Conservation (phyloP, 2,329 filamentous ascomycete species). For the Exophiala oligosperma region DNA sequence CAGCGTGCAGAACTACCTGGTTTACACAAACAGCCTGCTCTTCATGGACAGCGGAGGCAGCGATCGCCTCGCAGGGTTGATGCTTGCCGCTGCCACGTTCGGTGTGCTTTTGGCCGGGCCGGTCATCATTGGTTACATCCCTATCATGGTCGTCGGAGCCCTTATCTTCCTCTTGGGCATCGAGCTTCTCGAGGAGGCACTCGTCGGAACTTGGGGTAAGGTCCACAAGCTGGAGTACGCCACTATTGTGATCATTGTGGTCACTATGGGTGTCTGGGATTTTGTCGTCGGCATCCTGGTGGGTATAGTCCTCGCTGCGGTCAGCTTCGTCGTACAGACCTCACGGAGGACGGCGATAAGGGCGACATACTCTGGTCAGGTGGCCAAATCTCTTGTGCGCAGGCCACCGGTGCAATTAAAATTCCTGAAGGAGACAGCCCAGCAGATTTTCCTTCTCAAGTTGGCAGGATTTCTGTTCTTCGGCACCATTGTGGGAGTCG, state of each 20-base stretch:
- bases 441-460: conserved; percentile 88
- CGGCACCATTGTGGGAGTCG: conserved; percentile 92
- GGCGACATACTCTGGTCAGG: conserved; percentile 83
- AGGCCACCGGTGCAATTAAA: conserved; percentile 86
- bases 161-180: conserved; percentile 95
- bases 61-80: conserved; percentile 78
- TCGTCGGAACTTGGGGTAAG: conserved; percentile 86
- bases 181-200: conserved; percentile 82
- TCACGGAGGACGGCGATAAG: conserved; percentile 86
- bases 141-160: conserved; percentile 93
- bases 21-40: conserved; percentile 96
- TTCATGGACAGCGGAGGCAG: conserved; percentile 93
- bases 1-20: conserved; percentile 93
- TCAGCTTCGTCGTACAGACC: conserved; percentile 87
- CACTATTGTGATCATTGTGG: conserved; percentile 81
- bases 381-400: conserved; percentile 88
- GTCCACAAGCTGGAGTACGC: conserved; percentile 84
- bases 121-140: conserved; percentile 86
- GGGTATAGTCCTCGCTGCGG: conserved; percentile 86
- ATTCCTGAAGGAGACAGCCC: conserved; percentile 80
- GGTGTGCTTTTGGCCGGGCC: conserved; percentile 84
- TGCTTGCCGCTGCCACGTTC: conserved; percentile 78
- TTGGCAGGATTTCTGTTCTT: conserved; percentile 97
- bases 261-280: conserved; percentile 96
- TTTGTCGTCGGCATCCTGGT: conserved; percentile 93